A percentile compares a stretch with the other conserved stretches of the same genome.
These are phyloP conservation scores for Cichorium intybus DNA, from an alignment of 140 eudicot species.

Conservation along the genomic window DNA sequence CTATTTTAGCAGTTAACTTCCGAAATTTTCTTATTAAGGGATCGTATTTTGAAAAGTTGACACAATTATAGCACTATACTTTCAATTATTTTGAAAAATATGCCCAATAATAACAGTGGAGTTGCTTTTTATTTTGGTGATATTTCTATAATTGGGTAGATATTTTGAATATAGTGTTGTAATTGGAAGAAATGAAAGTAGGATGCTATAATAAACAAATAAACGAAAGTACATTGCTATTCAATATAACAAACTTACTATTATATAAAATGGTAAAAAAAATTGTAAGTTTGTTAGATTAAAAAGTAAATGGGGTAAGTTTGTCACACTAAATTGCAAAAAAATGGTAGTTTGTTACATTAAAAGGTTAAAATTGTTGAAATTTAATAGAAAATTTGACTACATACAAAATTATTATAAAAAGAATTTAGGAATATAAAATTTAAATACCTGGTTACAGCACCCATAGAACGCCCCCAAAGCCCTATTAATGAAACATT, in stretches of 20 bases:
- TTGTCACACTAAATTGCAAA: not conserved
- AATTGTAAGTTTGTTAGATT: too few species aligned
- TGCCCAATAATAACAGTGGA: not conserved
- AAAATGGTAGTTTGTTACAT: not conserved
- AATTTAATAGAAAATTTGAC: not conserved
- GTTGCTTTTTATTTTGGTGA: too few species aligned
- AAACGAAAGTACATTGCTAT: too few species aligned
- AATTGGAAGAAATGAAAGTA: not conserved
- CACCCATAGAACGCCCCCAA: constrained; percentile 99
- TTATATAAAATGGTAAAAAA: too few species aligned
- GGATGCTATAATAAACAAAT: too few species aligned
- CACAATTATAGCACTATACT: too few species aligned
- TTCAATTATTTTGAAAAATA: too few species aligned
- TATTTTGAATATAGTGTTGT: too few species aligned
- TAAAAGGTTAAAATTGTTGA: not conserved
- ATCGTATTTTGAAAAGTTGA: too few species aligned
- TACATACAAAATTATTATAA: not conserved
- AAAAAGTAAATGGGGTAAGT: too few species aligned
- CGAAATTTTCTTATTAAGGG: too few species aligned
- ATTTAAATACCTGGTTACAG: constrained; percentile 76
- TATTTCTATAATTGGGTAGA: not conserved
- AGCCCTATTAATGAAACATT: constrained; percentile 87
- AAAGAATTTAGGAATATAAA: not conserved
- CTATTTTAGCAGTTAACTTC: not conserved
- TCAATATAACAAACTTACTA: too few species aligned